Evolutionary conservation across 495 filamentous ascomycete species (phyloP), one percentile per base, ranked within the genome.

Genomic region (Hyaloscypha hepaticicola): DNA sequence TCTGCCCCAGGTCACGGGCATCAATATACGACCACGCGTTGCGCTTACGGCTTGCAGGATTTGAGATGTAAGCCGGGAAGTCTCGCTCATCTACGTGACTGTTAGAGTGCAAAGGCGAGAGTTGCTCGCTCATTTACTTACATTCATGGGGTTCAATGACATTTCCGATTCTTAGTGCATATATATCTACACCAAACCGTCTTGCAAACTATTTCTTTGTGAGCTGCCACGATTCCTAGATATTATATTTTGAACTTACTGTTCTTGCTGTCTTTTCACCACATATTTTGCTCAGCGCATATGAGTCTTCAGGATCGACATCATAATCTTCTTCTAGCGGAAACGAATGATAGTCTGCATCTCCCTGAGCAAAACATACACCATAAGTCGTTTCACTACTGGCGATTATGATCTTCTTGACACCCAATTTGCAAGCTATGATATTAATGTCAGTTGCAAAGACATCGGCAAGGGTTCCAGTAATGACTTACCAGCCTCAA

Each of bases 21-120:
- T 88, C 84, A 31, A 82, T 82, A 64, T 88, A 88, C 19, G 74
- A 75, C 85, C 85, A 88, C 0, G 81, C 85, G 70, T 85, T 83
- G 6, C 78, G 69, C 66, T 81, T 83, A 66, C 82, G 73, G 8
- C 75, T 74, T 51, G 73, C 74, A 0, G 83, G 85, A 11, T 81
- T 71, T 58, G 73, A 71, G 22, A 85, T 75, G 67, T 81, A 84
- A 19, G 62, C 72, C 0, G 75, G 74, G 56, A 88, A 87, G 25
- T 77, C 75, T 14, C 73, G 60, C 52, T 74, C 79, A 60, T 87
- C 51, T 56, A 22, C 73, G 11, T 16, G 19, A 4, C 3, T 16
- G 19, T 45, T 19, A 45, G 38, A 0, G 14, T 45, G 4, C 38
- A 45, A 45, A 0, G 38, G 11, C 9, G 38, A 19, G 38, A 16